Percentiles rank a stretch among this genome's conserved stretches.
phyloP scores from a whole-genome alignment of 2,329 filamentous ascomycete species.

The Phaeosphaeria sp. region DNA sequence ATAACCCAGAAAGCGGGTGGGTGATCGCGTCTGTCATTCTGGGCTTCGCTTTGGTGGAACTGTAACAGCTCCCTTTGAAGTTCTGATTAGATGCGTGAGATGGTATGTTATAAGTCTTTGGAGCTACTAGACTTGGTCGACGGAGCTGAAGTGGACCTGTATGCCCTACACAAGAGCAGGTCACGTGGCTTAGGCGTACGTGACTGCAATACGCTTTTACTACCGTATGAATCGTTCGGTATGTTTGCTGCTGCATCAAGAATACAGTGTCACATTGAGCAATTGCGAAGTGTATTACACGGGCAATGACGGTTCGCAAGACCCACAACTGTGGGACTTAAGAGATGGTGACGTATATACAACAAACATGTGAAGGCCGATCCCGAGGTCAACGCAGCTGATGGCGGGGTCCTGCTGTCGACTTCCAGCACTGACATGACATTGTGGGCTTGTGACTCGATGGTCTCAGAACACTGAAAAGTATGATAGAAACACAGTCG shows the following conservation, averaged over 20 bases:
- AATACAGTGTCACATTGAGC: not conserved
- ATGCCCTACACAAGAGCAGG: not conserved
- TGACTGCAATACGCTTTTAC: not conserved
- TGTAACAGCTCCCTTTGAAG: not conserved
- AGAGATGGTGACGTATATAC: slow-evolving; percentile 13
- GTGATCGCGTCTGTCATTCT: slow-evolving; percentile 53
- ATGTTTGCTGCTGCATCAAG: slow-evolving; percentile 2
- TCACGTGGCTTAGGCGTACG: not conserved
- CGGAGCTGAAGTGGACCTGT: not conserved
- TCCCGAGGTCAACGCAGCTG: slow-evolving; percentile 11
- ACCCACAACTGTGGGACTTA: not conserved
- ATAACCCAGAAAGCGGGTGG: slow-evolving; percentile 56
- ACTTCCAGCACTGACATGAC: not conserved
- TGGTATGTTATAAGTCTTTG: not conserved
- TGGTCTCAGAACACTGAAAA: too few relatives aligned
- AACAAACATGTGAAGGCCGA: not conserved
- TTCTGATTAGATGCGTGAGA: not conserved
- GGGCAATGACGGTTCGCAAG: not conserved
- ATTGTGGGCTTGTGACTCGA: too few relatives aligned
- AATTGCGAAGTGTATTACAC: not conserved
- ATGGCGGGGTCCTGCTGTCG: not conserved
- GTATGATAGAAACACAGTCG: too few relatives aligned
- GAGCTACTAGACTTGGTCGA: not conserved
- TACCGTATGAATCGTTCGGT: not conserved
- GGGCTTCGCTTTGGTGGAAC: slow-evolving; percentile 16